Base-by-base conservation (phyloP, 768 basidiomycete species). In the Suillus lakei region DNA sequence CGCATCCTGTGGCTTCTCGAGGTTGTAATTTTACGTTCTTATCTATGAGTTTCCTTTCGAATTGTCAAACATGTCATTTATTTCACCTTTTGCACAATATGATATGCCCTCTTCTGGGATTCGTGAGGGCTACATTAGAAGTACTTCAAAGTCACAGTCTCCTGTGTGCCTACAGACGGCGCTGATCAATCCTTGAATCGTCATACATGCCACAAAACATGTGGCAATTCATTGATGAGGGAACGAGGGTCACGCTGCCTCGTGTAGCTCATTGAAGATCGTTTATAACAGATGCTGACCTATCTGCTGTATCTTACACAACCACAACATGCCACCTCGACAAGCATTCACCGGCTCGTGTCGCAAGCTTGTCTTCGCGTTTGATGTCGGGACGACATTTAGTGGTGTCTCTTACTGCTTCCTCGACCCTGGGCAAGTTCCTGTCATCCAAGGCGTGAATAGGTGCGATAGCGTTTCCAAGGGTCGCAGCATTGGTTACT, bases 351-450 rank as follows among this genome's bases (percentile, higher is more conserved):
- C 68, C 36, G 85, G 85, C 21, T n/a, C 74, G 9, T 64, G 69
- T 36, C 79, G 80, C 44, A 81, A 80, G 64, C 74, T 86, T 7
- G 80, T 86, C 5, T 66, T 86, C 30, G 84, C 84, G 0, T 83
- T 87, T 43, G 86, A 87, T 63, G 71, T 86, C 2, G 86, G 86
- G 9, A 86, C 83, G 1, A 86, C 83, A 3, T 85, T 74, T 55
- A 85, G 84, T 39, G 83, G 83, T 4, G 76, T 86, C 10, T 83
- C 82, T 0, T 86, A 86, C 65, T 69, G 73, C 48, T 70, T 77
- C 43, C 75, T 77, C 21, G 69, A 71, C 58, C 75, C 76, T 39
- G 77, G 74, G 8, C 72, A 78, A 44, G 67, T 69, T 38, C 74
- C 74, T 2, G 48, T 70, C 38, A 53, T 71, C 41, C 65, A 43